Base-by-base conservation (phyloP, 2,329 filamentous ascomycete genomes). In the Pseudogymnoascus sp. region DNA sequence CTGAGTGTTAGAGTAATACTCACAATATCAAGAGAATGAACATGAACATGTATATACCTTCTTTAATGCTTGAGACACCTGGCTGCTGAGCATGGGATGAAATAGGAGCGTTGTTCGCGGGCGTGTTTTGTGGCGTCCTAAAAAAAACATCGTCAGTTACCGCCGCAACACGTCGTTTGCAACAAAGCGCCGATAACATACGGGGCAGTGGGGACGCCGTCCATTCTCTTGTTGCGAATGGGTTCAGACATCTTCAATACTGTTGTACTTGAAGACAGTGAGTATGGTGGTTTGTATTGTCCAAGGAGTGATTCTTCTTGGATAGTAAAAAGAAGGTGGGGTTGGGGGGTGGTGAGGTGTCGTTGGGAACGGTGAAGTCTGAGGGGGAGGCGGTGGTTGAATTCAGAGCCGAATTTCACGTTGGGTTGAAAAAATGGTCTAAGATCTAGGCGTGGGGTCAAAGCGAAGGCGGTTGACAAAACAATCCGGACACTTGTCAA, bases 81-180 rank as follows among this genome's bases (percentile, higher is more conserved):
- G 95, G 95, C 80, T 96, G 91, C 80, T 96, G 92, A 71, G 96
- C 95, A 78, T 95, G 93, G 67, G 93, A 97, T 62, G 93, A 96
- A 79, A 99, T 97, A 69, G 95, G 95, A 70, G 96, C 95, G 81
- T 93, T 93, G 79, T 87, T 92, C 70, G 91, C 89, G 70, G 95
- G 95, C 63, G 95, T 99, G 82, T 99, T 99, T 81, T 99, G 95
- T 74, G 95, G 95, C 74, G 95, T 99, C 73, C 95, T 97, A 78
- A 75, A 71, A 72, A 71, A 73, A 71, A 73, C 25, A 61, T 59
- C 62, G 65, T 72, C 63, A 71, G 67, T 40, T 46, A 56, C 31
- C 50, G 50, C 56, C 25, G 56, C 38, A 36, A 63, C 66, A 60
- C 46, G 36, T 60, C 59, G 36, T 60, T 38, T 60, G 37, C n/a